phyloP scores from a whole-genome alignment of 768 basidiomycete genomes.

The Tylopilus sp. region DNA sequence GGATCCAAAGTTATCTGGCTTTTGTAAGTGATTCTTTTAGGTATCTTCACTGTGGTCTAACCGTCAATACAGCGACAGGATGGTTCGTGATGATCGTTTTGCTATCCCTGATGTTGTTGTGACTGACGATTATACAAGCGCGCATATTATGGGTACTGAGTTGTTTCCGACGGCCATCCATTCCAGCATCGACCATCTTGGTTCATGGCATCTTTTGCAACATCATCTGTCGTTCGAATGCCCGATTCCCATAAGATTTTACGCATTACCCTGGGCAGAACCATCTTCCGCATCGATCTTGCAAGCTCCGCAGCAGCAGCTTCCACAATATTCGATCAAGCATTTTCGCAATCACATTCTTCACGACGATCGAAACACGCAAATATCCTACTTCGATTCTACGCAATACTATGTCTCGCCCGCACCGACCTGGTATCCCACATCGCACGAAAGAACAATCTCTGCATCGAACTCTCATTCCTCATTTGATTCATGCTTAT shows the following conservation, averaged over 20 bases:
- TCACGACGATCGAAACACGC: conserved; percentile 22
- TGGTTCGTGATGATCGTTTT: conserved; percentile 36
- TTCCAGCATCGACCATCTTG: conserved; percentile 25
- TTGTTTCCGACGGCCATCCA: neutral
- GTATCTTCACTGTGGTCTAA: conserved; percentile 1
- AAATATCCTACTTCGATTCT: conserved; percentile 24
- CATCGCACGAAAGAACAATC: conserved; percentile 30
- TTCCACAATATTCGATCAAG: conserved; percentile 22
- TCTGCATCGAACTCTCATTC: conserved; percentile 33
- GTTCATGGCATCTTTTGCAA: conserved; percentile 27
- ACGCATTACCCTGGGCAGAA: conserved; percentile 20
- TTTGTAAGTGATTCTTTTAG: conserved; percentile 44
- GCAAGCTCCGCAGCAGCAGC: conserved; percentile 20
- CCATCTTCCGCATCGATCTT: conserved; percentile 31
- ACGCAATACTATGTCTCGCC: conserved; percentile 14
- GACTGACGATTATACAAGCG: conserved; percentile 38
- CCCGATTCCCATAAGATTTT: conserved; percentile 20
- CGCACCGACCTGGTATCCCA: conserved; percentile 19
- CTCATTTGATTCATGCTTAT: conserved; percentile 34
- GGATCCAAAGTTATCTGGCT: conserved; percentile 92
- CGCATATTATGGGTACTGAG: conserved; percentile 61
- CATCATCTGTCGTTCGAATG: conserved; percentile 18
- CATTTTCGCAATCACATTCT: conserved; percentile 25
- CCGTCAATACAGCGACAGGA: conserved; percentile 47
- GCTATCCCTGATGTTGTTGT: conserved; percentile 4